Conservation (phyloP, 352 stramenopile species). For the Ophiocytium majus region DNA sequence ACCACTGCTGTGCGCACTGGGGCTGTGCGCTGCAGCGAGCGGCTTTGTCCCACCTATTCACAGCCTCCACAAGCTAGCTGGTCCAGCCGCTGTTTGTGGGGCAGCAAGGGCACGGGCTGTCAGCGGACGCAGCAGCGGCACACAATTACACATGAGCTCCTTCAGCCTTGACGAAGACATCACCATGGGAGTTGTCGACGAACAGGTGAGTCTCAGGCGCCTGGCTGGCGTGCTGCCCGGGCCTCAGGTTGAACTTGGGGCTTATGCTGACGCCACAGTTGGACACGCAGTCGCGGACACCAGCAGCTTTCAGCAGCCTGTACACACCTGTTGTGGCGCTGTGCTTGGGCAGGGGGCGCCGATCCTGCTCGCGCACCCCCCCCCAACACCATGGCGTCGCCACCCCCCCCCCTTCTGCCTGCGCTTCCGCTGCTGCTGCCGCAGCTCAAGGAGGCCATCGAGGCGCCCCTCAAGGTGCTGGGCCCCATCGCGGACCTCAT, state of each 20-base stretch:
- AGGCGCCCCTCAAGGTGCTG: background rate
- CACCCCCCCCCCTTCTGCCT: background rate
- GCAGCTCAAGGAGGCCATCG: background rate
- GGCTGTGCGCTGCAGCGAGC: too few relatives aligned
- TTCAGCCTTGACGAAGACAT: constrained; percentile 4
- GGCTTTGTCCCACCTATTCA: too few relatives aligned
- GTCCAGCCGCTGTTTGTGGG: too few relatives aligned
- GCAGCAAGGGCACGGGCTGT: too few relatives aligned
- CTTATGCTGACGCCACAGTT: background rate
- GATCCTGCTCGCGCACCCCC: background rate
- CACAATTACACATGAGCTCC: constrained; percentile 15
- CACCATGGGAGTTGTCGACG: background rate
- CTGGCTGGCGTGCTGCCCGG: too few relatives aligned
- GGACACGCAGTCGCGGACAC: background rate
- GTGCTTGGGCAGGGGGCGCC: background rate
- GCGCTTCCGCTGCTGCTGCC: background rate
- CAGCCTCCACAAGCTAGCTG: too few relatives aligned
- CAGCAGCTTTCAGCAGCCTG: background rate
- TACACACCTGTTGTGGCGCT: background rate
- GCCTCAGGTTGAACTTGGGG: too few relatives aligned
- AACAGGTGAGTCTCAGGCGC: constrained; percentile 6
- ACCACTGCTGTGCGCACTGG: too few relatives aligned
- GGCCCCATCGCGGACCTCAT: background rate
- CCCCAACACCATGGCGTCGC: background rate
- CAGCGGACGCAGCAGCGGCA: background rate